These are phyloP conservation scores for Geranium rotundifolium DNA, from an alignment of 345 rosid species.

Conservation along the genomic window DNA sequence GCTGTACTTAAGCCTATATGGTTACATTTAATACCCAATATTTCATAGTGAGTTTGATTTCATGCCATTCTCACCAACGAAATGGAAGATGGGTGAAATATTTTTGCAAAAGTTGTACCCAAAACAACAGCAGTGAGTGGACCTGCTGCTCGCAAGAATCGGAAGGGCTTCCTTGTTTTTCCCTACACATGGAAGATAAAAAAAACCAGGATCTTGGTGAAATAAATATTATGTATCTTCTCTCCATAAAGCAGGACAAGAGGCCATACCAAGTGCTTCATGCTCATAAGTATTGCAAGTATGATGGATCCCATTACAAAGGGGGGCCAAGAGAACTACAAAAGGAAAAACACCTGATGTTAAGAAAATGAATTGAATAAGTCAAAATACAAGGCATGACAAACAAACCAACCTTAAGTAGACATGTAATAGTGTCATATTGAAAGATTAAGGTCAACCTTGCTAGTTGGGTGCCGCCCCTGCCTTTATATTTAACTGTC, in stretches of 20 bases:
- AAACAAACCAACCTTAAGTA: conserved; percentile 7
- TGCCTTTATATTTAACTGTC: too few relatives aligned
- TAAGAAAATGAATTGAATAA: conserved; percentile 30
- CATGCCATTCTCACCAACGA: conserved; percentile 55
- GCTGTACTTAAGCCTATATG: neutral
- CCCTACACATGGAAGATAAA: conserved; percentile 46
- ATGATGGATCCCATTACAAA: conserved; percentile 88
- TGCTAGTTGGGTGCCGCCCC: too few relatives aligned
- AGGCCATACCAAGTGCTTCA: conserved; percentile 80
- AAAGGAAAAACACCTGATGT: conserved; percentile 48
- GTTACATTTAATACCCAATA: neutral
- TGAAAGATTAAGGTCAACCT: neutral
- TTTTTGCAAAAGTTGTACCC: conserved; percentile 77
- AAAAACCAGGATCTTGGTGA: neutral
- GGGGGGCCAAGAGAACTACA: conserved; percentile 99
- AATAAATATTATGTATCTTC: neutral
- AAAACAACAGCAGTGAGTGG: conserved; percentile 85
- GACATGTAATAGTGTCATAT: neutral
- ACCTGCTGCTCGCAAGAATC: conserved; percentile 80
- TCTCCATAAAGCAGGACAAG: conserved; percentile 4
- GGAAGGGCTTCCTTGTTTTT: conserved; percentile 71
- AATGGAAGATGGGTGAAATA: conserved; percentile 69
- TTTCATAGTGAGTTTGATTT: neutral
- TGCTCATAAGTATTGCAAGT: conserved; percentile 66
- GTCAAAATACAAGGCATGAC: conserved; percentile 17